Evolutionary conservation across 495 filamentous ascomycete species (phyloP).

Genomic region (Daldinia caldariorum): DNA sequence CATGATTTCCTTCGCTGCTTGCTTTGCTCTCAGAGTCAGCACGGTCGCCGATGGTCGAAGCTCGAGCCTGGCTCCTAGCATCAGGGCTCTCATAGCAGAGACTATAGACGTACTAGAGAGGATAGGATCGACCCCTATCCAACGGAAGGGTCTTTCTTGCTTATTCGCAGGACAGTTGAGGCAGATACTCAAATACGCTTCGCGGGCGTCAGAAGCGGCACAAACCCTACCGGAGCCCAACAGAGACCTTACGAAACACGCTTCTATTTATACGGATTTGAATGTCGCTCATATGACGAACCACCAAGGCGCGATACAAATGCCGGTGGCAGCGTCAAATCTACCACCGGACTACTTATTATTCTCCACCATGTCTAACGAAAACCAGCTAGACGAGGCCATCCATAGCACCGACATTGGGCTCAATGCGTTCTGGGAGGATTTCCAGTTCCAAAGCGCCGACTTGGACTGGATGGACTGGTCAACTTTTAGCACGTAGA

Average conservation of each 20-base stretch:
- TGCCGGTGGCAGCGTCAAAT: conserved; percentile 38
- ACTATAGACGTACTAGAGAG: conserved; percentile 73
- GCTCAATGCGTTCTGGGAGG: conserved; percentile 47
- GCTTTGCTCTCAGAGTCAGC: conserved; percentile 72
- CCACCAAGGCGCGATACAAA: conserved; percentile 40
- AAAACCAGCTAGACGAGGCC: conserved; percentile 48
- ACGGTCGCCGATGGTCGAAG: conserved; percentile 62
- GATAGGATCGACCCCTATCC: conserved; percentile 69
- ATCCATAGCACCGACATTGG: conserved; percentile 49
- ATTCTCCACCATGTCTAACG: conserved; percentile 50
- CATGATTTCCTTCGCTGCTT: conserved; percentile 80
- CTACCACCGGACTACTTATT: conserved; percentile 46
- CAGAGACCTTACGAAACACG: conserved; percentile 25
- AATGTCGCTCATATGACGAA: conserved; percentile 35
- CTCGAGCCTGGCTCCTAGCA: conserved; percentile 72
- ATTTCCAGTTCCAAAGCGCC: conserved; percentile 47
- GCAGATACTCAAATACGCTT: conserved; percentile 46
- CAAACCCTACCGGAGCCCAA: conserved; percentile 33
- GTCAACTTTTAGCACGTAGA: conserved; percentile 43
- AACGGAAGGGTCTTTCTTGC: conserved; percentile 65
- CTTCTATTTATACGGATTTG: conserved; percentile 41
- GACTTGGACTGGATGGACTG: conserved; percentile 51
- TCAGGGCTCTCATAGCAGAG: conserved; percentile 73
- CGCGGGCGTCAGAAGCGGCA: conserved; percentile 38
- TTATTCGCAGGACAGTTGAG: conserved; percentile 47